Evolutionary conservation across 495 filamentous ascomycete species (phyloP).

Genomic region (Xylaria cubensis): DNA sequence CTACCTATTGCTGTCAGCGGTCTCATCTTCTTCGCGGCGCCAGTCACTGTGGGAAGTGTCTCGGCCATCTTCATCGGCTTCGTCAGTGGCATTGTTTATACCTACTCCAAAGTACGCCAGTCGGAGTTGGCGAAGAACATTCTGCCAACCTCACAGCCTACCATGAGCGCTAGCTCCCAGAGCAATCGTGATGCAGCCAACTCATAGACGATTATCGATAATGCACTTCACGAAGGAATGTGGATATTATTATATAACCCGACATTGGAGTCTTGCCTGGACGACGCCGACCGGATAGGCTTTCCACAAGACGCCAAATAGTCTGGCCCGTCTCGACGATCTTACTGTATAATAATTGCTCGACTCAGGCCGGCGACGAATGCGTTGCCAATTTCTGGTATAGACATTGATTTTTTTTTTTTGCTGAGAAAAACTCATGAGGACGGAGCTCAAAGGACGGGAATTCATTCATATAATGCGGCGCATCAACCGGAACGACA

Average conservation of each 20-base stretch:
- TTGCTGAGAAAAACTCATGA: conserved; percentile 35
- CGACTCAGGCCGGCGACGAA: conserved; percentile 30
- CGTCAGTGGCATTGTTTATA: conserved; percentile 87
- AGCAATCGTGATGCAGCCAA: conserved; percentile 82
- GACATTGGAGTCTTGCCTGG: conserved; percentile 28
- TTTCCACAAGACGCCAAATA: conserved; percentile 1
- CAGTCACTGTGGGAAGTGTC: conserved; percentile 89
- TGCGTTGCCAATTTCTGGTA: conserved; percentile 37
- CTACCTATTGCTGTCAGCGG: conserved; percentile 91
- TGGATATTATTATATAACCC: conserved; percentile 15
- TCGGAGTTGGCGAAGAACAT: conserved; percentile 65
- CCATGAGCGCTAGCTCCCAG: conserved; percentile 88
- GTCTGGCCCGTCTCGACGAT: conserved; percentile 11
- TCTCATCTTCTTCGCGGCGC: conserved; percentile 92
- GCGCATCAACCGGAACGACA: conserved; percentile 29
- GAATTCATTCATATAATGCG: conserved; percentile 38
- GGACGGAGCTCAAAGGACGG: conserved; percentile 40
- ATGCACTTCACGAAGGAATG: conserved; percentile 4
- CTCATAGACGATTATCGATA: conserved; percentile 41
- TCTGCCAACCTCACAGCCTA: conserved; percentile 71
- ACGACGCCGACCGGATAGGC: conserved; percentile 23
- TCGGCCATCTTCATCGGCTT: conserved; percentile 90
- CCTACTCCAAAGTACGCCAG: conserved; percentile 90
- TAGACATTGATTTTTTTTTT: conserved; percentile 38
- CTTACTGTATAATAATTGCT: conserved; percentile 41